Evolutionary conservation across 83 land plant species (phyloP).

Genomic region (Picea abies): DNA sequence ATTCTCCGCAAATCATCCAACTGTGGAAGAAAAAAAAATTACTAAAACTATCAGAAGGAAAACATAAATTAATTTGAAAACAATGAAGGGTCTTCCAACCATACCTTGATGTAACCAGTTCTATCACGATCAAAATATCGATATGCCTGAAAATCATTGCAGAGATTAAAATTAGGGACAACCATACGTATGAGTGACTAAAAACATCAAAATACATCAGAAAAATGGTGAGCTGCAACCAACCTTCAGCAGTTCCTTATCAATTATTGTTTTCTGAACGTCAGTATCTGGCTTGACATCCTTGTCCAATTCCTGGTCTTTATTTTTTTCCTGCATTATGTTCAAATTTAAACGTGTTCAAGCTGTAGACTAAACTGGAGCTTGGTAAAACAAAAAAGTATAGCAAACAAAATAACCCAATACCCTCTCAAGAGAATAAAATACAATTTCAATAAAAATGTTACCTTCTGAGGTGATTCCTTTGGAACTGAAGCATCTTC

Average conservation of each 20-base stretch:
- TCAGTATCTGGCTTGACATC: background rate
- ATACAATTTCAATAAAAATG: background rate
- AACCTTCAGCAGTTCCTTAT: conserved; percentile 63
- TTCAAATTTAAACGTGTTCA: background rate
- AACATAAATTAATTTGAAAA: background rate
- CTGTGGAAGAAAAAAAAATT: conserved; percentile 32
- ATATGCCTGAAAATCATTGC: conserved; percentile 57
- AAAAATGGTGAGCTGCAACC: background rate
- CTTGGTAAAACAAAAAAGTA: too few species aligned
- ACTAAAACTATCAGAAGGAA: background rate
- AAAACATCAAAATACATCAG: background rate
- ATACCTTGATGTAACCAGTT: conserved; percentile 70
- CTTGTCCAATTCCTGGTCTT: conserved; percentile 4
- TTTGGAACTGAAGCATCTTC: conserved; percentile 15
- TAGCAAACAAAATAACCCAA: background rate
- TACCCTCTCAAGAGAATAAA: background rate
- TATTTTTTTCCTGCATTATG: background rate
- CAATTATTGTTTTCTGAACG: conserved; percentile 23
- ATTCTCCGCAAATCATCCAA: conserved; percentile 85
- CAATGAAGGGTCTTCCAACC: background rate
- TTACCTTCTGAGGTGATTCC: background rate
- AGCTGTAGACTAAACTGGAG: too few species aligned
- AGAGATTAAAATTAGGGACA: background rate
- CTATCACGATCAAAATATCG: conserved; percentile 66
- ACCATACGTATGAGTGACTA: background rate